phyloP scores from a whole-genome alignment of 139 green algal genomes.

The Edaphochlamys debaryana region DNA sequence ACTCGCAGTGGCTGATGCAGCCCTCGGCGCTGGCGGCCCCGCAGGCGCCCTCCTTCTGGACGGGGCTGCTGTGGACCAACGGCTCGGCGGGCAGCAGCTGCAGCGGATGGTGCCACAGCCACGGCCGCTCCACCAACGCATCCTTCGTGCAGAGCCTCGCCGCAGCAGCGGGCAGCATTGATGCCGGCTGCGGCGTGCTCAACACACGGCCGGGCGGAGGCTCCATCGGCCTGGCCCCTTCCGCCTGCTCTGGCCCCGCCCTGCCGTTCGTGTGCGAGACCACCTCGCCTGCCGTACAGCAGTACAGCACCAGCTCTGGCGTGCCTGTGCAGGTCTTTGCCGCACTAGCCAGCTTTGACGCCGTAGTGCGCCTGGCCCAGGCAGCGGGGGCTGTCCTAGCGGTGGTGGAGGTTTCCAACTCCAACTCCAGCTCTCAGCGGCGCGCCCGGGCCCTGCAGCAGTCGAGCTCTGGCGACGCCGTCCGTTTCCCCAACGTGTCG shows the following conservation, averaged over 20 bases:
- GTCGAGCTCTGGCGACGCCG: neutral
- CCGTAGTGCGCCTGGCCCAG: neutral
- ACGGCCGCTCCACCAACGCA: neutral
- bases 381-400: neutral
- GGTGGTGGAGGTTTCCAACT: neutral
- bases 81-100: neutral
- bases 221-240: neutral
- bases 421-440: neutral
- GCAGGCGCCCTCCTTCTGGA: neutral
- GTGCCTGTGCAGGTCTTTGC: neutral
- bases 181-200: neutral
- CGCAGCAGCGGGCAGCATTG: neutral
- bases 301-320: neutral
- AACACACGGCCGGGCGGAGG: neutral
- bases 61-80: neutral
- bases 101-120: neutral
- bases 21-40: neutral
- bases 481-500: neutral
- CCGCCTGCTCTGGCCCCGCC: neutral
- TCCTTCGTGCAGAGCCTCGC: neutral
- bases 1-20: neutral
- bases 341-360: neutral
- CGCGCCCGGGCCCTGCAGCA: neutral
- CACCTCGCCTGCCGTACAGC: neutral
- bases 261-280: conserved; percentile 1